Evolutionary conservation across 345 rosid genomes (phyloP).

Genomic region (Dipteronia dyeriana): DNA sequence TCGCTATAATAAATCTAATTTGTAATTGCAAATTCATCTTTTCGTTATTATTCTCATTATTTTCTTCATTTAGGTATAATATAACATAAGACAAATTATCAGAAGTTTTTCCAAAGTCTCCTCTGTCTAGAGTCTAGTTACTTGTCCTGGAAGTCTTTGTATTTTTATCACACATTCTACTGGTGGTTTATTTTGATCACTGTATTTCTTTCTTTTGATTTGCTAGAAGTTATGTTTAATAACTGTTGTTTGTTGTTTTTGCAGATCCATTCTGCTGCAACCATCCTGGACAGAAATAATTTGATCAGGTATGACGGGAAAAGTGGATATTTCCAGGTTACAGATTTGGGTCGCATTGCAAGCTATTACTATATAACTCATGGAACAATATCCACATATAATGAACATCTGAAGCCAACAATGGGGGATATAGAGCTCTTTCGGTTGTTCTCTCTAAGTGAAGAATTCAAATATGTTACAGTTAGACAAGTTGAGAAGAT

Average conservation of each 20-base stretch:
- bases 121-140: background rate
- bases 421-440: constrained; percentile 97
- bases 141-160: background rate
- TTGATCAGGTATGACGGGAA: constrained; percentile 87
- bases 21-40: too few species aligned
- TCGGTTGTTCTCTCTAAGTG: constrained; percentile 82
- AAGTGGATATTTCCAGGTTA: constrained; percentile 95
- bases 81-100: background rate
- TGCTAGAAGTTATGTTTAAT: background rate
- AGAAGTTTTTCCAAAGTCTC: background rate
- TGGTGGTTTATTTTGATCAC: background rate
- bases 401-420: constrained; percentile 92
- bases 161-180: background rate
- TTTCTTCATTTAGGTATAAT: background rate
- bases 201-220: background rate
- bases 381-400: constrained; percentile 91
- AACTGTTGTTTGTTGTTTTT: constrained; percentile 10
- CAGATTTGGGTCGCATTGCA: constrained; percentile 99
- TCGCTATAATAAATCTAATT: background rate
- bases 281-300: constrained; percentile 82
- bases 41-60: background rate
- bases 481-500: constrained; percentile 98
- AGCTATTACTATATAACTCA: constrained; percentile 91
- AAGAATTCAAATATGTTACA: constrained; percentile 90
- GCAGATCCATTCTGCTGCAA: constrained; percentile 93